Evolutionary conservation across 441 rosid species (phyloP).

Genomic region (Adansonia madagascariensis): DNA sequence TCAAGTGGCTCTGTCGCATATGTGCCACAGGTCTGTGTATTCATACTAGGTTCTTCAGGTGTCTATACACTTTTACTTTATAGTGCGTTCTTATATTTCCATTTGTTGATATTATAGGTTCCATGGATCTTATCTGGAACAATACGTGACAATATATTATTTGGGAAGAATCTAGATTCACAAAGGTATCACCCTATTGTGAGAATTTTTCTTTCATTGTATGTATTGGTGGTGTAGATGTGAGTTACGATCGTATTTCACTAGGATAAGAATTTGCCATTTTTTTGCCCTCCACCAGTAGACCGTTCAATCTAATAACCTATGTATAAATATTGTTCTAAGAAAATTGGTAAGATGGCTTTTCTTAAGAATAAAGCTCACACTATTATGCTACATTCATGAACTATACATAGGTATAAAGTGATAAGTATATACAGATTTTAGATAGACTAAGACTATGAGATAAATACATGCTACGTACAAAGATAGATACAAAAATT

Average conservation of each 20-base stretch:
- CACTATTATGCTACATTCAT: background rate
- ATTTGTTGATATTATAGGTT: conserved; percentile 52
- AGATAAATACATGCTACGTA: background rate
- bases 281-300: background rate
- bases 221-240: background rate
- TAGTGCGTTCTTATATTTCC: conserved; percentile 30
- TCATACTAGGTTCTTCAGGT: conserved; percentile 26
- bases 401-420: background rate
- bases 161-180: conserved; percentile 68
- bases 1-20: conserved; percentile 72
- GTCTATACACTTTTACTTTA: conserved; percentile 26
- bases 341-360: background rate
- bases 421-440: background rate
- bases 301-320: background rate
- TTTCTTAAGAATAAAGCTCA: background rate
- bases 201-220: background rate
- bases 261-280: background rate
- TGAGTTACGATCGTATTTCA: background rate
- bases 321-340: background rate
- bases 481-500: background rate
- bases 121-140: conserved; percentile 98
- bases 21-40: conserved; percentile 81
- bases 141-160: conserved; percentile 73
- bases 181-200: conserved; percentile 51
- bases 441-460: background rate